Conservation (phyloP, 495 filamentous ascomycete species). For the Podospora pseudocomata region DNA sequence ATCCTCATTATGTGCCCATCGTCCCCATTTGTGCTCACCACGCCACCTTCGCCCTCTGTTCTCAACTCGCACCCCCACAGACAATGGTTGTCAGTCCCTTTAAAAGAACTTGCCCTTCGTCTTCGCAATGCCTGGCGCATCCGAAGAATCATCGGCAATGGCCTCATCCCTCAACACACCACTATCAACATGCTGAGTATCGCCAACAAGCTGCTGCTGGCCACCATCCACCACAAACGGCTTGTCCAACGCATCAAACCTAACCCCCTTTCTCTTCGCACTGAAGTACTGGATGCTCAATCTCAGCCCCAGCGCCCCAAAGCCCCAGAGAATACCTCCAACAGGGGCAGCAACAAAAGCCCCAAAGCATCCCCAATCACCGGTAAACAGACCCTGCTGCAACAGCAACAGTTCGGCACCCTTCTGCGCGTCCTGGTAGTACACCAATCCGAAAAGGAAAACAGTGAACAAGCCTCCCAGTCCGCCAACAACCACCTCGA, state of each 20-base stretch:
- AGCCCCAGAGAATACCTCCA: constrained; percentile 66
- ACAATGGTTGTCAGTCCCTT: neutral
- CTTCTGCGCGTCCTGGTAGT: constrained; percentile 58
- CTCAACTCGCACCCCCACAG: neutral
- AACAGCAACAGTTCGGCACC: constrained; percentile 65
- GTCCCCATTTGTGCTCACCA: neutral
- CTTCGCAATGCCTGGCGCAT: constrained; percentile 36
- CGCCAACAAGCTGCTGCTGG: neutral
- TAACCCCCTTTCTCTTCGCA: constrained; percentile 49
- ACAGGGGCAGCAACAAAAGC: constrained; percentile 75
- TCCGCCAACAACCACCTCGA: constrained; percentile 68
- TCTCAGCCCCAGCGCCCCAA: constrained; percentile 54
- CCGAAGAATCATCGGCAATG: constrained; percentile 25
- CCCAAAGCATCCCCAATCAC: constrained; percentile 73
- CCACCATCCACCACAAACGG: constrained; percentile 30
- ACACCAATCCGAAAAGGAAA: constrained; percentile 71
- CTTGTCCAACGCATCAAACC: constrained; percentile 62
- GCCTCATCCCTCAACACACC: constrained; percentile 25
- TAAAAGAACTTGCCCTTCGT: constrained; percentile 52
- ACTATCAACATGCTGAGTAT: constrained; percentile 15
- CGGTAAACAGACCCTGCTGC: constrained; percentile 63
- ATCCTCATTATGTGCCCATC: neutral
- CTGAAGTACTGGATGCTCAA: constrained; percentile 48
- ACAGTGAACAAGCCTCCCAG: constrained; percentile 69
- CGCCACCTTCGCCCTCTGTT: neutral